Evolutionary conservation across 164 flowering plant genomes (phyloP), one percentile per base, ranked within the genome.

Genomic region (Akebia trifoliata): DNA sequence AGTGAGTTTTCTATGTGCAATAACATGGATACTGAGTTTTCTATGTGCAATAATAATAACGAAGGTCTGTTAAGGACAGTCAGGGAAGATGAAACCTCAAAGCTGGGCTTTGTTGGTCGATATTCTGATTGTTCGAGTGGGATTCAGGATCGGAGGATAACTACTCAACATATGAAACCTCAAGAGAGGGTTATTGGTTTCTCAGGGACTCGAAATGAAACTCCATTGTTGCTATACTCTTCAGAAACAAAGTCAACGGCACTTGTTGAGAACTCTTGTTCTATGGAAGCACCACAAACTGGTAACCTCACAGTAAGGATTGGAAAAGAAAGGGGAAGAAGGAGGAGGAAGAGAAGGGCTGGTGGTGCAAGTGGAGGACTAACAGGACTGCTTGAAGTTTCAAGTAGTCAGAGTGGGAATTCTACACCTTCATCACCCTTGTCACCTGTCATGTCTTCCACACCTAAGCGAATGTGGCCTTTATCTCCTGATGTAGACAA

Each of bases 391-490:
- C 56, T 71, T 50, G 98, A 92, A 59, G 81, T 76, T 63, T 75
- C 91, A 15, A 82, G 95, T 54, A 91, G 96, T 76, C 96, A 88
- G 60, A 92, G 98, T 78, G 93, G 96, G 63, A 83, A 86, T 64
- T 91, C 98, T 40, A 86, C 98, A 26, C 96, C 98, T 22, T 73
- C 92, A 57, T 86, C 96, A 36, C 94, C 97, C 10, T 59, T 86
- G 71, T 91, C 97, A 18, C 94, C 97, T 9, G 38, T 57, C n/a
- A 40, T 74, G 20, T 71, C 85, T 44, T 40, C 44, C 4, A 69
- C 74, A 2, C 71, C 82, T 24, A 72, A 58, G 22, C 60, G 55
- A 26, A 35, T 59, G 2, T 43, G 69, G 61, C 50, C 65, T 21
- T 45, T 50, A 2, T 67, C 79, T 66, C 73, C 74, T 51, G 81